These are phyloP conservation scores for Sanghuangporus baumii DNA, from an alignment of 1,284 basidiomycete species.

Conservation along the genomic window DNA sequence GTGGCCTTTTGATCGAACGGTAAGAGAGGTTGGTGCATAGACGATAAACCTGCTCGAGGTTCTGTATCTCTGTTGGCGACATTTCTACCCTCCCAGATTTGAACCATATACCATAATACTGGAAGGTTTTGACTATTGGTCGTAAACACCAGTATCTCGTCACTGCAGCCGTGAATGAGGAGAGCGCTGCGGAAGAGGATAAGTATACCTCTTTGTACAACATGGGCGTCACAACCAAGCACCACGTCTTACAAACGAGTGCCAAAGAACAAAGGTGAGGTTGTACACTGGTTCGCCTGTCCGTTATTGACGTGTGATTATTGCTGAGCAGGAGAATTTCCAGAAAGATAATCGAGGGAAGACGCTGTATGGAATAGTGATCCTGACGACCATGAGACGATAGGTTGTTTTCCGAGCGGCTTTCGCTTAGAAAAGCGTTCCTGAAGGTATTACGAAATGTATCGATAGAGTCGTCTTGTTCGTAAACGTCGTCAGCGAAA, in stretches of 20 bases:
- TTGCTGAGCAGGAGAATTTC: neutral
- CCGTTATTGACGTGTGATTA: neutral
- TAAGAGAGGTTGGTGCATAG: neutral
- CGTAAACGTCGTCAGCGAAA: too few species aligned
- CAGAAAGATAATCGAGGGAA: too few species aligned
- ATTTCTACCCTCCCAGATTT: neutral
- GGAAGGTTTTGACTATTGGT: neutral
- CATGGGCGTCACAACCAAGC: neutral
- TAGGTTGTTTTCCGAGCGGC: too few species aligned
- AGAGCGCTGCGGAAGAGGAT: neutral
- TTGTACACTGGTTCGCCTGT: neutral
- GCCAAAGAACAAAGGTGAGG: neutral
- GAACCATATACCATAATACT: neutral
- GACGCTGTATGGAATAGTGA: too few species aligned
- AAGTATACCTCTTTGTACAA: neutral
- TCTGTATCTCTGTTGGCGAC: neutral
- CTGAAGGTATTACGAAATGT: too few species aligned
- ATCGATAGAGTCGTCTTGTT: too few species aligned
- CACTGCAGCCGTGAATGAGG: neutral
- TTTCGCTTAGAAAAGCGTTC: too few species aligned
- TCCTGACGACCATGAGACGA: too few species aligned
- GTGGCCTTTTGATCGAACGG: neutral
- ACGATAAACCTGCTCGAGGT: neutral
- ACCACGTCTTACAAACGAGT: neutral
- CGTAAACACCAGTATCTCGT: neutral